A percentile compares a stretch with the other conserved stretches of the same genome.
Conservation (phyloP, 441 rosid genomes). For the Gossypium schwendimanii region DNA sequence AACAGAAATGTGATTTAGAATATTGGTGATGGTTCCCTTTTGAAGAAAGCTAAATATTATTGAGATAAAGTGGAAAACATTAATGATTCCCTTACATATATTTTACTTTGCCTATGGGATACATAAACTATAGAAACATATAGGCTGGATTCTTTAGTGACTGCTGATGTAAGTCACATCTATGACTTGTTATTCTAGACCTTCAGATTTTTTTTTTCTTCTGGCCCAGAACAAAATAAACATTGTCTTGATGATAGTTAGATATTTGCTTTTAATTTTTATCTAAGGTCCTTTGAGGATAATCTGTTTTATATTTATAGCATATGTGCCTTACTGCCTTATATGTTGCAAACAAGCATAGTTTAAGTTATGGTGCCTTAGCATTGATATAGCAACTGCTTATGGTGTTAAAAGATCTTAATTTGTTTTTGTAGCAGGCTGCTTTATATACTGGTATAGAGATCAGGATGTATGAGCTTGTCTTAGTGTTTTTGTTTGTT, state of each 20-base stretch:
- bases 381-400: background rate
- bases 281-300: slow-evolving; percentile 2
- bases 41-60: background rate
- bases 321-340: background rate
- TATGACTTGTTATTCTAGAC: background rate
- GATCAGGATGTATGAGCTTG: background rate
- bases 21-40: background rate
- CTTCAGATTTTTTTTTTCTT: background rate
- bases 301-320: background rate
- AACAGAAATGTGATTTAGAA: background rate
- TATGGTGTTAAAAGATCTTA: background rate
- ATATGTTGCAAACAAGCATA: background rate
- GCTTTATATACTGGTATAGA: background rate
- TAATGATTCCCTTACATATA: background rate
- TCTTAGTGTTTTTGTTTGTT: slow-evolving; percentile 17
- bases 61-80: background rate
- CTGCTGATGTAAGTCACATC: background rate
- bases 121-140: background rate
- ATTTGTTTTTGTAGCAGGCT: background rate
- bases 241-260: background rate
- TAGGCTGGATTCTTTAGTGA: background rate
- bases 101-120: background rate
- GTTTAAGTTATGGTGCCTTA: background rate
- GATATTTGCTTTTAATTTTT: background rate
- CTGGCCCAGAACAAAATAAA: background rate